Percentiles rank a stretch among this genome's conserved stretches.
Evolutionary conservation across 805 yeast genomes (phyloP).

Genomic region (Diddensiella transvaalensis): DNA sequence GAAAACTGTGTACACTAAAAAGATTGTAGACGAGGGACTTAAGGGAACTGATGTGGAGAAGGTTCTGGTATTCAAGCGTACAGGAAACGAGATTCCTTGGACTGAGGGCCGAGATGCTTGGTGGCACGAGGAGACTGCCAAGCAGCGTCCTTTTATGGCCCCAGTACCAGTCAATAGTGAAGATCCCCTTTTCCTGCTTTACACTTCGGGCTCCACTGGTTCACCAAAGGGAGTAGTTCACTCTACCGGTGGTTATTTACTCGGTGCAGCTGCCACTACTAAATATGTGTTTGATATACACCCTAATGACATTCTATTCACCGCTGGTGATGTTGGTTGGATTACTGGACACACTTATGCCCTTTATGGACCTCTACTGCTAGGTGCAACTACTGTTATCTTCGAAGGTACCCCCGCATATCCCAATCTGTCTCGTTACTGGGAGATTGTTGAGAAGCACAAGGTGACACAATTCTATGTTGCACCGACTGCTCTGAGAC

Average conservation of each 20-base stretch:
- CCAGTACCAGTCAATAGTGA: constrained; percentile 86
- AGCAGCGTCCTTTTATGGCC: constrained; percentile 80
- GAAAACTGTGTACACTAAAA: constrained; percentile 85
- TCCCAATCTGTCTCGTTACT: constrained; percentile 91
- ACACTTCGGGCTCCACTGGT: constrained; percentile 98
- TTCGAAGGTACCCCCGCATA: constrained; percentile 98
- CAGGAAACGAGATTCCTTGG: constrained; percentile 74
- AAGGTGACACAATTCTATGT: constrained; percentile 94
- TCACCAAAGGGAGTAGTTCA: constrained; percentile 98
- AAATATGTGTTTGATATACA: constrained; percentile 92
- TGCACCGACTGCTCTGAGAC: constrained; percentile 96
- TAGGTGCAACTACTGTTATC: constrained; percentile 88
- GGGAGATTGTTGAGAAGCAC: constrained; percentile 92
- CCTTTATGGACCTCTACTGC: constrained; percentile 83
- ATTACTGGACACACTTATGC: constrained; percentile 98
- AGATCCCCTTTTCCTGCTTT: constrained; percentile 91
- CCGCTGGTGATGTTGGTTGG: constrained; percentile 99
- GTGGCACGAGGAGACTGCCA: constrained; percentile 90
- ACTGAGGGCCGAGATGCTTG: constrained; percentile 78
- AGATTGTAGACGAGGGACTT: constrained; percentile 92
- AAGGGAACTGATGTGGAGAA: constrained; percentile 70
- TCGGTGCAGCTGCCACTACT: constrained; percentile 89
- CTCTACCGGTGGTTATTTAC: constrained; percentile 87
- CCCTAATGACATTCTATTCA: constrained; percentile 80
- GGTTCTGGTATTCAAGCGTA: constrained; percentile 84